These are phyloP conservation scores for Rhododendron ferrugineum DNA, from an alignment of 148 eudicot species.

Conservation along the genomic window DNA sequence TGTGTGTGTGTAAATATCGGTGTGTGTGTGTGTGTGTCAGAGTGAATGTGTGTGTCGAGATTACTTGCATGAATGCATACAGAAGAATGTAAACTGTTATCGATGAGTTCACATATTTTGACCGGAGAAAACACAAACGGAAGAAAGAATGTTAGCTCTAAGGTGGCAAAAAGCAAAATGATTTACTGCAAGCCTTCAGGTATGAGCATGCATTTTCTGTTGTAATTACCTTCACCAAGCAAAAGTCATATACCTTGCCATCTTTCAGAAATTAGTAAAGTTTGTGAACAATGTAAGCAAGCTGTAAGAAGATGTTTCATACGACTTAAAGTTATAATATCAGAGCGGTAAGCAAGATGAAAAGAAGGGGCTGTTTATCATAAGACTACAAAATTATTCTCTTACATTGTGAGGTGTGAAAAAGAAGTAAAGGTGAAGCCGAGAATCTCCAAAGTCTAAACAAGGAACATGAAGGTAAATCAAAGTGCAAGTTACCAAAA, in stretches of 20 bases:
- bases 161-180: not conserved
- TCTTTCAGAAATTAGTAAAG: not conserved
- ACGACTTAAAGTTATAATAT: not conserved
- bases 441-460: not conserved
- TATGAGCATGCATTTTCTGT: not conserved
- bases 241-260: not conserved
- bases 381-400: not conserved
- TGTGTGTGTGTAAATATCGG: too few relatives aligned
- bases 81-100: not conserved
- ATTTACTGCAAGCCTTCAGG: not conserved
- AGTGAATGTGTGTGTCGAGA: too few relatives aligned
- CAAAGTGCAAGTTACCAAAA: not conserved
- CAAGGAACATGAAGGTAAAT: not conserved
- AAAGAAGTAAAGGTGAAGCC: not conserved
- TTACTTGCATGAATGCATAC: not conserved
- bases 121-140: not conserved
- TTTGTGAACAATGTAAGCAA: not conserved
- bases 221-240: not conserved
- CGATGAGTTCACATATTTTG: not conserved
- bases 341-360: not conserved
- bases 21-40: too few relatives aligned
- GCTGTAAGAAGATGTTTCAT: not conserved
- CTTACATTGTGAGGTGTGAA: not conserved
- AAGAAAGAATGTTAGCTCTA: not conserved
- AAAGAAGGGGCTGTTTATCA: not conserved